Percentiles rank a stretch among this genome's conserved stretches.
Conservation (phyloP, 495 filamentous ascomycete genomes). For the Aspergillus cristatus region DNA sequence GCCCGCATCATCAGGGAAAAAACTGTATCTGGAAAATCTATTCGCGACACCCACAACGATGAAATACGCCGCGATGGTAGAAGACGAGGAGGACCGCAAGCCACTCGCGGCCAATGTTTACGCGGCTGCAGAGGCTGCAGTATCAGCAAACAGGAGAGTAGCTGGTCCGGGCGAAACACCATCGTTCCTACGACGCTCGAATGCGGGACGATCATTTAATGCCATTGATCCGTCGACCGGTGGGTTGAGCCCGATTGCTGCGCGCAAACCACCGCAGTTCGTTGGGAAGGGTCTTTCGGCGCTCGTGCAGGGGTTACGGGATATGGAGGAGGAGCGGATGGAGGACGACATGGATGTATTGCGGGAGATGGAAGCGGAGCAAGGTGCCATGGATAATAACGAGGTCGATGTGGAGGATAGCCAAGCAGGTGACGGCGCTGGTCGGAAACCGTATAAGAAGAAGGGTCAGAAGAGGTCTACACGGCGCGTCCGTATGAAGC, state of each 20-base stretch:
- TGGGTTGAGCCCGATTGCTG: constrained; percentile 38
- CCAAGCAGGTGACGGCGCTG: constrained; percentile 45
- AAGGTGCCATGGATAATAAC: constrained; percentile 28
- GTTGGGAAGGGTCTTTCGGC: constrained; percentile 66
- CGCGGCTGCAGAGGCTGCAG: constrained; percentile 2
- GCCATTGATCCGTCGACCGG: constrained; percentile 2
- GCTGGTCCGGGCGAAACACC: constrained; percentile 46
- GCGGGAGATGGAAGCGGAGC: constrained; percentile 63
- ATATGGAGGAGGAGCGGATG: constrained; percentile 66
- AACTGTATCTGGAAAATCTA: constrained; percentile 46
- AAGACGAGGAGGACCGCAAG: constrained; percentile 18
- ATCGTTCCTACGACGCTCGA: constrained; percentile 59
- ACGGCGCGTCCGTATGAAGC: constrained; percentile 63
- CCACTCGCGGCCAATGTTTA: constrained; percentile 12
- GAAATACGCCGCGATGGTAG: constrained; percentile 37
- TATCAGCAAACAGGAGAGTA: no score
- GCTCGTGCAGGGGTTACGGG: constrained; percentile 66
- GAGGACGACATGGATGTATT: constrained; percentile 79
- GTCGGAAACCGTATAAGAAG: constrained; percentile 69
- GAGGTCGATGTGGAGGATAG: constrained; percentile 53
- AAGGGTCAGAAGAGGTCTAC: constrained; percentile 87
- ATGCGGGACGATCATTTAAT: constrained; percentile 17
- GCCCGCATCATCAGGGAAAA: constrained; percentile 53
- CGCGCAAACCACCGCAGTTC: constrained; percentile 52
- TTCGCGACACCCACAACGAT: constrained; percentile 56